Evolutionary conservation across 108 stramenopile genomes (phyloP), one percentile per base, ranked within the genome.

Genomic region (Skeletonema costatum): DNA sequence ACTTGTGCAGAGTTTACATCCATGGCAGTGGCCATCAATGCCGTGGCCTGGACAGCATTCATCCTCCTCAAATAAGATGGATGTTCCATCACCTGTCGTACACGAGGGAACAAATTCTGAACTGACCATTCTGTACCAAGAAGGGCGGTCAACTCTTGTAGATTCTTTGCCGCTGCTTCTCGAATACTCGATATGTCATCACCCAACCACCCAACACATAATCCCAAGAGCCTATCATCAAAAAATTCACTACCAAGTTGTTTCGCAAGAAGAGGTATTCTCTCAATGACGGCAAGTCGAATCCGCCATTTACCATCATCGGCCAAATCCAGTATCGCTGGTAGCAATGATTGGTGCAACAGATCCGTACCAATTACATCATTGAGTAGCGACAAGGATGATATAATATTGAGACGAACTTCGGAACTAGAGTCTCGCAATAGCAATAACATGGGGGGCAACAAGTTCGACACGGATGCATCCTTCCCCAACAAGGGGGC

Each of bases 261-360:
- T 69, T 89, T 86, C 6, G 97, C 98, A 50, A 99, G 77, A 44
- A 96, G 73, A 11, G 99, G 99, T 46, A 96, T 94, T 75, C 95
- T 96, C 68, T 96, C 89, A 62, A 99, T 97, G 64, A 98, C 97
- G 12, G 98, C 97, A 4, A 97, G 80, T 32, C 99, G 91, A 74
- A 99, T 97, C 71, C 87, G 84, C 98, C 98, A 99, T 80, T 98
- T 97, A 58, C 92, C 89, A 85, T 98, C 98, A 77, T 97, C 93
- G 10, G 98, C 97, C 50, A 99, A 81, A 71, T 97, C 96, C 32
- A 98, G 70, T 86, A 99, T 96, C 29, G 98, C 99, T 4, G 99
- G 99, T 32, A 99, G 73, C 12, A 99, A 77, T 17, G 96, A 93
- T 77, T 98, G 94, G n/a, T 91, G 84, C 42, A 99, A 80, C 38